A percentile compares a stretch with the other conserved stretches of the same genome.
These are phyloP conservation scores for Fusarium zealandicum DNA, from an alignment of 2,329 filamentous ascomycete species.

Conservation along the genomic window DNA sequence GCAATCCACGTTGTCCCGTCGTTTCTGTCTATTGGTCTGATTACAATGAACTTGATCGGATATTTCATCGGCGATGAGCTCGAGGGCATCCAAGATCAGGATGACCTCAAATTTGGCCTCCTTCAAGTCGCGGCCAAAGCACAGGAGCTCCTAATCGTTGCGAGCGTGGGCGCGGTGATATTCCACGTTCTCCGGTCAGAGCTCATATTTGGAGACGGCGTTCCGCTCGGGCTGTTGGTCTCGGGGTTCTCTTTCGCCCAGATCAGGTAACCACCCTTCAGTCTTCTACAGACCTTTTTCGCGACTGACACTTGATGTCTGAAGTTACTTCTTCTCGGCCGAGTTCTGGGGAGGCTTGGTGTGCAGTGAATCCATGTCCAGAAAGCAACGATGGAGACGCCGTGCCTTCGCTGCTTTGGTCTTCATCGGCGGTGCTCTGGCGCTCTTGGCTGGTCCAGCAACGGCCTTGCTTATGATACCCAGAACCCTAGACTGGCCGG, in stretches of 20 bases:
- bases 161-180: slow-evolving; percentile 9
- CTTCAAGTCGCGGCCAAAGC: slow-evolving; percentile 20
- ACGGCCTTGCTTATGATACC: slow-evolving; percentile 24
- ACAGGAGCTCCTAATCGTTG: slow-evolving; percentile 21
- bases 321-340: slow-evolving; percentile 16
- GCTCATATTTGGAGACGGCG: slow-evolving; percentile 8
- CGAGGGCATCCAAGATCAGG: not conserved
- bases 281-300: too few relatives aligned
- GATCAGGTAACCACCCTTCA: not conserved
- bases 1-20: not conserved
- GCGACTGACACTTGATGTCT: not conserved
- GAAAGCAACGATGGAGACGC: not conserved
- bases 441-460: slow-evolving; percentile 16
- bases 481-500: slow-evolving; percentile 2
- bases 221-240: slow-evolving; percentile 14
- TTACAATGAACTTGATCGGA: not conserved
- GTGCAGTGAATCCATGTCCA: not conserved
- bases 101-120: slow-evolving; percentile 8
- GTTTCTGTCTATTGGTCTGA: not conserved
- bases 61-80: slow-evolving; percentile 17
- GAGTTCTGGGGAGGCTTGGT: slow-evolving; percentile 7
- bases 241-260: slow-evolving; percentile 10
- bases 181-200: slow-evolving; percentile 11
- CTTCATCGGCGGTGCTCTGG: slow-evolving; percentile 3
- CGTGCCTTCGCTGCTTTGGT: slow-evolving; percentile 1